These are phyloP conservation scores for Melocanna baccifera DNA, from an alignment of 176 grass and related monocot genomes.

Conservation along the genomic window DNA sequence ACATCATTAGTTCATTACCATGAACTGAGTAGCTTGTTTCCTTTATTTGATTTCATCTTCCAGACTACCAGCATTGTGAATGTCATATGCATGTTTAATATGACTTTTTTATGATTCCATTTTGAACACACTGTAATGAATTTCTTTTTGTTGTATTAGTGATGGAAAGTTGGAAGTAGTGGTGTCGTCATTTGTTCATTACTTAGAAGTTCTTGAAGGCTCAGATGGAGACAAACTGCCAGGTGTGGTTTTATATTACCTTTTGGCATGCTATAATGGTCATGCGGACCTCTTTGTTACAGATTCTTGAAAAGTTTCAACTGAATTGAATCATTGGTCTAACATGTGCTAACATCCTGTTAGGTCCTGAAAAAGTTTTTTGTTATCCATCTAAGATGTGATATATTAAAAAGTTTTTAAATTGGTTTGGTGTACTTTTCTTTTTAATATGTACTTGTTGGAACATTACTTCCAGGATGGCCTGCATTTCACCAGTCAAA, in stretches of 20 bases:
- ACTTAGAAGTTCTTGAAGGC: conserved; percentile 95
- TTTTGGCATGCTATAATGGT: conserved; percentile 22
- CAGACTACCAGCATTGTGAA: background rate
- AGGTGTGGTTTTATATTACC: conserved; percentile 39
- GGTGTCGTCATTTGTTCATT: conserved; percentile 96
- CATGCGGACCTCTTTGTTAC: background rate
- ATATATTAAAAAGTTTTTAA: background rate
- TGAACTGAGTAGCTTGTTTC: background rate
- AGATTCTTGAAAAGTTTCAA: conserved; percentile 10
- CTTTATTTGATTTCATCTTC: background rate
- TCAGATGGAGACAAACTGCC: conserved; percentile 95
- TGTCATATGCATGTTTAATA: background rate
- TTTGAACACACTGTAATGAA: conserved; percentile 7
- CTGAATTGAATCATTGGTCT: background rate
- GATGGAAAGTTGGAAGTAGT: conserved; percentile 94
- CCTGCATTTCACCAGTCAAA: conserved; percentile 96
- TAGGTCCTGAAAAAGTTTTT: conserved; percentile 18
- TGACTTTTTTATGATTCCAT: conserved; percentile 3
- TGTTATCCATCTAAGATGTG: background rate
- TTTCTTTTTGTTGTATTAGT: conserved; percentile 39
- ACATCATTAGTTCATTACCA: background rate
- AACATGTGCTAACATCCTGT: conserved; percentile 4
- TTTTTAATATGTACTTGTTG: conserved; percentile 10
- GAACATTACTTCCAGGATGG: conserved; percentile 55
- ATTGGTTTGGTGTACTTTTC: conserved; percentile 7